These are phyloP conservation scores for Serendipita sp. DNA, from an alignment of 768 basidiomycete species.

Conservation along the genomic window DNA sequence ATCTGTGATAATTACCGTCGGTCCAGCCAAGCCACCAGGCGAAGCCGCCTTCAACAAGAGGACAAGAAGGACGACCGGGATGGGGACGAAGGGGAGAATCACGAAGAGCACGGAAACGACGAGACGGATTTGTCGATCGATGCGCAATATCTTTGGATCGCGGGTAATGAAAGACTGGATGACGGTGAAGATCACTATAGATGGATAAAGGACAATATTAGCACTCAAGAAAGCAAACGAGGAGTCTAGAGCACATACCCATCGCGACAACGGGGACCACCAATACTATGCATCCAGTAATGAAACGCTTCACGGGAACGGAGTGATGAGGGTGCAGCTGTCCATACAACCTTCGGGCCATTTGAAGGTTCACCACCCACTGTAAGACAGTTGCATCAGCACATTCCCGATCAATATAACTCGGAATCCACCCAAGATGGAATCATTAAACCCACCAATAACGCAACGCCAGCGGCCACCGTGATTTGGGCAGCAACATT, in stretches of 20 bases:
- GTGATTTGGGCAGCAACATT: neutral
- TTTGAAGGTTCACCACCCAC: neutral
- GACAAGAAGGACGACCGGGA: neutral
- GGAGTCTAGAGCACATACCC: neutral
- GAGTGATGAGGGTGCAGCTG: slow-evolving; percentile 4
- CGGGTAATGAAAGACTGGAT: neutral
- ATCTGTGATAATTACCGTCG: neutral
- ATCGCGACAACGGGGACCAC: neutral
- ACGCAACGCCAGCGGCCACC: neutral
- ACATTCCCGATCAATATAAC: no score
- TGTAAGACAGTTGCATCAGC: no score
- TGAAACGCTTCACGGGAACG: neutral
- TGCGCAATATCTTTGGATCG: neutral
- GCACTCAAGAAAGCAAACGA: neutral
- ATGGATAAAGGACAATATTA: neutral
- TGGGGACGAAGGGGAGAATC: neutral
- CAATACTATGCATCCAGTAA: neutral
- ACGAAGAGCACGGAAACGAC: neutral
- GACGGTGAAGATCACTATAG: neutral
- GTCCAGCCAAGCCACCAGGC: neutral
- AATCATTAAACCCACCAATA: neutral
- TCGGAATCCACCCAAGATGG: no score
- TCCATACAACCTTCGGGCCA: neutral
- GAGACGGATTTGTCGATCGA: neutral
- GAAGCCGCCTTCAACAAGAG: neutral